Base-by-base conservation (phyloP, 2,329 filamentous ascomycete species). In the Fonsecaea pugnacius region DNA sequence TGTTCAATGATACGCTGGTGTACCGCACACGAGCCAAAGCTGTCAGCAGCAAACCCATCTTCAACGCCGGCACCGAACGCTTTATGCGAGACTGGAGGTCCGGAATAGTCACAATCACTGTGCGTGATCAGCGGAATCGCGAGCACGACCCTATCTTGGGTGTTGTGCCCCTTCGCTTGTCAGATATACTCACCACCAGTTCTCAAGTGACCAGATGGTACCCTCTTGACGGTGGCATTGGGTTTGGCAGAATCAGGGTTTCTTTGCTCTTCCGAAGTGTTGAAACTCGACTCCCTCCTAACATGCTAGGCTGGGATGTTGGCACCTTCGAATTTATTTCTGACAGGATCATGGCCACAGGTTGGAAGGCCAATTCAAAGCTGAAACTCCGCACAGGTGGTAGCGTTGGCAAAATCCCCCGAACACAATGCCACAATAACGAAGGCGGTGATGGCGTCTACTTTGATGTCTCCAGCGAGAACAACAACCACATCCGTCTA, bases 1-100 rank as follows among this genome's bases (percentile, higher is more conserved):
- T 67, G 69, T 67, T 70, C 52, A 70, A 72, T 52, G 69, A 70
- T 51, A 54, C 58, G 4, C 70, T 84, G 79, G 83, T 92, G 18
- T 98, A 97, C 81, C 92, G 94, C 73, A 98, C 94, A n/a, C 87
- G 95, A 73, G 87, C 91, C 38, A 98, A 99, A 81, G 93, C 93
- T 3, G 90, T 96, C 7, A 96, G 91, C 38, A 96, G 91, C 58
- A 93, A 96, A 75, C 95, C 95, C 1, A 97, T 98, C 69, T 98
- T 96, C 84, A 97, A 98, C 71, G 93, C 95, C 2, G 94, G 94
- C 65, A 97, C 93, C 0, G 95, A 99, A 74, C 87, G 90, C 12
- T 98, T 98, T 72, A 81, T 98, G 33, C 89, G 94, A 24, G 94
- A 99, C 74, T 99, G 95, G 95, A 85, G 92, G 68, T 95, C 91